Conservation (phyloP, 345 rosid genomes). For the Citrus unshiu region DNA sequence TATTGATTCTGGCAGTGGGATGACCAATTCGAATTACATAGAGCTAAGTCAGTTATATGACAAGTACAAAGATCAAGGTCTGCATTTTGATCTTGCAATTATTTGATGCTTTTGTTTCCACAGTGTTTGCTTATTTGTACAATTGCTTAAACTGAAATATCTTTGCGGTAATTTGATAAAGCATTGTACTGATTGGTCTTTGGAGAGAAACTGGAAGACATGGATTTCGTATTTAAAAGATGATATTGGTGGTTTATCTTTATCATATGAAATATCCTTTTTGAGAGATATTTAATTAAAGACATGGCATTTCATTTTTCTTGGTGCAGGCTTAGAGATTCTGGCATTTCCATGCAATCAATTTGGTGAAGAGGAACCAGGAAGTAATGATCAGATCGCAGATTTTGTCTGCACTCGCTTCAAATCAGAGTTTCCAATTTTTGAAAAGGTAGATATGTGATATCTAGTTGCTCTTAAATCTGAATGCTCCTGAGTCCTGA, state of each 20-base stretch:
- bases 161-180: not conserved
- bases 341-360: conserved; percentile 93
- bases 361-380: conserved; percentile 87
- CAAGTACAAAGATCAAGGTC: conserved; percentile 82
- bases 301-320: not conserved
- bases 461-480: not conserved
- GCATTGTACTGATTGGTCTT: not conserved
- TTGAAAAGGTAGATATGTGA: conserved; percentile 54
- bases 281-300: not conserved
- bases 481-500: not conserved
- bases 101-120: not conserved
- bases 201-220: not conserved
- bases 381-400: conserved; percentile 56
- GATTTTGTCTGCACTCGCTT: conserved; percentile 73
- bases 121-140: not conserved
- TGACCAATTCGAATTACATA: conserved; percentile 81
- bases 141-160: not conserved
- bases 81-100: conserved; percentile 4
- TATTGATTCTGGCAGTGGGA: conserved; percentile 51
- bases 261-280: not conserved
- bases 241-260: not conserved
- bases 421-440: conserved; percentile 80
- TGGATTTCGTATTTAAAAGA: not conserved
- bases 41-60: conserved; percentile 72
- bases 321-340: conserved; percentile 66